Evolutionary conservation across 129 eudicot species (phyloP).

Genomic region (Flaveria robusta): DNA sequence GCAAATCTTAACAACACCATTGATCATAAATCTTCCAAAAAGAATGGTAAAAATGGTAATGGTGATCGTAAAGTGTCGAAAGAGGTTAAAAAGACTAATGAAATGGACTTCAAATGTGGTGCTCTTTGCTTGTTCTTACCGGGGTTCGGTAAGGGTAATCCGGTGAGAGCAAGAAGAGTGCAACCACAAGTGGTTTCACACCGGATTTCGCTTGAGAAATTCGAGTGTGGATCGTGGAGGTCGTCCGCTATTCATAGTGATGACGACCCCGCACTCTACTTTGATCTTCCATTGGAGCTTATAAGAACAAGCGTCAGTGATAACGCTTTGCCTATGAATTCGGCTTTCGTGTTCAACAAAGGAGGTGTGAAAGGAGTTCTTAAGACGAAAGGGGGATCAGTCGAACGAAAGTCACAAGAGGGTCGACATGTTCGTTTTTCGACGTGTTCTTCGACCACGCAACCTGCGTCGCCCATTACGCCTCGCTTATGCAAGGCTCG

Average conservation of each 20-base stretch:
- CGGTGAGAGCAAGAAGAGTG: slow-evolving; percentile 52
- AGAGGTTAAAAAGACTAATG: slow-evolving; percentile 27
- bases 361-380: slow-evolving; percentile 53
- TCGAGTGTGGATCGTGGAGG: slow-evolving; percentile 82
- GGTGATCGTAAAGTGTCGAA: slow-evolving; percentile 1
- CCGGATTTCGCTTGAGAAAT: slow-evolving; percentile 72
- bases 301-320: slow-evolving; percentile 64
- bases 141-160: slow-evolving; percentile 68
- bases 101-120: slow-evolving; percentile 71
- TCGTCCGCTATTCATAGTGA: slow-evolving; percentile 59
- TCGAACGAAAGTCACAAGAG: slow-evolving; percentile 41
- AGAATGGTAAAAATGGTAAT: not conserved
- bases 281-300: slow-evolving; percentile 86
- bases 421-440: slow-evolving; percentile 74
- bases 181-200: slow-evolving; percentile 49
- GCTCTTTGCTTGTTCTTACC: slow-evolving; percentile 81
- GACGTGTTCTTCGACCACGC: slow-evolving; percentile 41
- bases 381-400: slow-evolving; percentile 35
- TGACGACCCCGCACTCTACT: slow-evolving; percentile 51
- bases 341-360: slow-evolving; percentile 76
- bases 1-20: slow-evolving; percentile 27
- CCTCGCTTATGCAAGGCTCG: slow-evolving; percentile 61
- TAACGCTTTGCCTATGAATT: slow-evolving; percentile 54
- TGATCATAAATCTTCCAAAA: slow-evolving; percentile 7
- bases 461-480: slow-evolving; percentile 45